These are phyloP conservation scores for Daldinia sp. DNA, from an alignment of 2,329 filamentous ascomycete species.

Conservation along the genomic window DNA sequence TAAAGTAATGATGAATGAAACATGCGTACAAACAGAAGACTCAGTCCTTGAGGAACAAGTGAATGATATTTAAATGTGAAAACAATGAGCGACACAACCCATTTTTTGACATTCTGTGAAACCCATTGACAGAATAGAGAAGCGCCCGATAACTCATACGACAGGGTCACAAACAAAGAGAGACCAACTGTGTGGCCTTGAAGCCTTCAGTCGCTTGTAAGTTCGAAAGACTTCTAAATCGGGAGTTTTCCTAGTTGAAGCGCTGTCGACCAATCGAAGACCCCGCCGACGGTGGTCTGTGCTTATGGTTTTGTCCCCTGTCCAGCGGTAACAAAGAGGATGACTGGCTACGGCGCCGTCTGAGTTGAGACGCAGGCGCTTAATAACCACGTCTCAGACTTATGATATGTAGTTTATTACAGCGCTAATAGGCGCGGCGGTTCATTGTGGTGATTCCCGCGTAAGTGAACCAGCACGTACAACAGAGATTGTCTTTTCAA, in stretches of 20 bases:
- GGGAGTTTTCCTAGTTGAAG: conserved; percentile 39
- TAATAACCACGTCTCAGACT: conserved; percentile 24
- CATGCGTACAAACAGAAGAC: conserved; percentile 7
- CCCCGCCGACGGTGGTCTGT: conserved; percentile 24
- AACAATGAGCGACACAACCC: conserved; percentile 25
- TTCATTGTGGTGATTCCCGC: conserved; percentile 15
- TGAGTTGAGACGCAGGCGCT: conserved; percentile 33
- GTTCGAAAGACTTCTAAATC: conserved; percentile 40
- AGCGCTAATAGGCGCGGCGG: conserved; percentile 36
- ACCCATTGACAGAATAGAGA: conserved; percentile 39
- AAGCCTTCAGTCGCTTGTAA: conserved; percentile 20
- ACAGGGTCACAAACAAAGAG: conserved; percentile 30
- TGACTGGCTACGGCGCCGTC: conserved; percentile 26
- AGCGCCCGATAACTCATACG: conserved; percentile 23
- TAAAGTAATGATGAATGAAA: conserved; percentile 27
- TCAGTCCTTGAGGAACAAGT: conserved; percentile 15
- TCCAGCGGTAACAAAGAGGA: conserved; percentile 14
- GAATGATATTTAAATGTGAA: conserved; percentile 36
- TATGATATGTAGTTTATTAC: conserved; percentile 13
- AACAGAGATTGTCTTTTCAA: not conserved
- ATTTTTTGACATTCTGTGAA: conserved; percentile 14
- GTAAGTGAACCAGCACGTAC: conserved; percentile 16
- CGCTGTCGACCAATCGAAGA: conserved; percentile 31
- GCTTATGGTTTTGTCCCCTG: conserved; percentile 26
- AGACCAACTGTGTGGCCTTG: conserved; percentile 23